Base-by-base conservation (phyloP, 495 filamentous ascomycete species). In the Lophiostoma macrostomum region DNA sequence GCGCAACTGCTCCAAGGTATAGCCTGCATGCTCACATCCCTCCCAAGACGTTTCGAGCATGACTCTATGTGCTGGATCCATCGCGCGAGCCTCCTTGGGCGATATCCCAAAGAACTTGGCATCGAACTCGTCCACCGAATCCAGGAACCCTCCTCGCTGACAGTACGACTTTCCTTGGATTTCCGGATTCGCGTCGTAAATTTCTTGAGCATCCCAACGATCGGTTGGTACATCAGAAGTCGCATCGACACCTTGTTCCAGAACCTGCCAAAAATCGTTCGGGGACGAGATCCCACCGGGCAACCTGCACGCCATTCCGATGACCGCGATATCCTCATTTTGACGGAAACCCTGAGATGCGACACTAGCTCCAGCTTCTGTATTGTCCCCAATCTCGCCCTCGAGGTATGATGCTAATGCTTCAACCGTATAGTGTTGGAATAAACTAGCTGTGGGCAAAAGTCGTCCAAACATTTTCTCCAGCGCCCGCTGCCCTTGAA, bases 231-330 rank as follows among this genome's bases (percentile, higher is more conserved):
- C 50, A 12, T 53, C 40, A 4, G 10, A 8, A 23, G 13, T 34
- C 6, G 1, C 51, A 13, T 66, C 60, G 37, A 35, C 50, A 14
- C 68, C 68, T 29, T 42, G 29, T 25, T 60, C 28, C 10, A 71
- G 49, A 34, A 71, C 23, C 22, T 63, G 41, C 69, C 69, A 70
- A 31, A 62, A 68, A 5, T 60, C 64, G 12, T 69, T 64, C 14
- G 63, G 64, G 0, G 53, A 56, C 5, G 28, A 36, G 4, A 63
- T 44, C 13, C 50, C 61, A 37, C 62, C 58, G 13, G 61, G 61
- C 11, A 71, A 45, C 11, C 67, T 63, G 48, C 67, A 71, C 28
- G 65, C 68, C 63, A 69, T 69, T 20, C 56, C 60, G 23, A 69
- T 34, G 10, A 71, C 53, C 18, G 68, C 68, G 14, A 71, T 64